These are phyloP conservation scores for Acer campestre DNA, from an alignment of 345 rosid species.

Conservation along the genomic window DNA sequence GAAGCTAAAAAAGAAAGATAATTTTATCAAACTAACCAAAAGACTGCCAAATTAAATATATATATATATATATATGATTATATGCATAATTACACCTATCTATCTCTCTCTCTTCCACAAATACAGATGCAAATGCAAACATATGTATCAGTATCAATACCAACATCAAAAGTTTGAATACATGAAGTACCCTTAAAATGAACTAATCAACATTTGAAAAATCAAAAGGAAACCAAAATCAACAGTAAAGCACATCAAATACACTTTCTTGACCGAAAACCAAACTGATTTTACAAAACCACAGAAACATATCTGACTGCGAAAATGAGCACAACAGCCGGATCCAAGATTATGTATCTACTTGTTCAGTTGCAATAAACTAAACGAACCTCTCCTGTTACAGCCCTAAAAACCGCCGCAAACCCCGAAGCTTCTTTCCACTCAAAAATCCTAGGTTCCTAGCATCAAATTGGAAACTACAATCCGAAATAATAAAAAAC, in stretches of 20 bases:
- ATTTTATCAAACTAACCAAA: neutral
- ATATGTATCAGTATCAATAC: neutral
- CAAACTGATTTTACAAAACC: neutral
- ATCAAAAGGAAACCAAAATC: neutral
- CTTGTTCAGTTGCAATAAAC: neutral
- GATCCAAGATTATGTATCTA: neutral
- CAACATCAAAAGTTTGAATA: neutral
- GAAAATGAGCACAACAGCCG: neutral
- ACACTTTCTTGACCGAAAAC: neutral
- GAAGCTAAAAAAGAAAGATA: neutral
- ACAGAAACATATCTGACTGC: neutral
- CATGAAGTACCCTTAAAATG: neutral
- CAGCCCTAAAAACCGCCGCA: neutral
- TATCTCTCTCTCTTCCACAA: neutral
- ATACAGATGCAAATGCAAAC: neutral
- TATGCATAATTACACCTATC: neutral
- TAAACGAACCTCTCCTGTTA: neutral
- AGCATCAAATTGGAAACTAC: neutral
- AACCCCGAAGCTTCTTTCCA: neutral
- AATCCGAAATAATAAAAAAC: neutral
- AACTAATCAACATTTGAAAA: neutral
- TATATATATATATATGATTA: no score
- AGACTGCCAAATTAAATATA: neutral
- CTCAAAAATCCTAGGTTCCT: neutral
- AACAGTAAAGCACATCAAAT: neutral